phyloP scores from a whole-genome alignment of 805 yeast species.

The Yarrowia alimentaria region DNA sequence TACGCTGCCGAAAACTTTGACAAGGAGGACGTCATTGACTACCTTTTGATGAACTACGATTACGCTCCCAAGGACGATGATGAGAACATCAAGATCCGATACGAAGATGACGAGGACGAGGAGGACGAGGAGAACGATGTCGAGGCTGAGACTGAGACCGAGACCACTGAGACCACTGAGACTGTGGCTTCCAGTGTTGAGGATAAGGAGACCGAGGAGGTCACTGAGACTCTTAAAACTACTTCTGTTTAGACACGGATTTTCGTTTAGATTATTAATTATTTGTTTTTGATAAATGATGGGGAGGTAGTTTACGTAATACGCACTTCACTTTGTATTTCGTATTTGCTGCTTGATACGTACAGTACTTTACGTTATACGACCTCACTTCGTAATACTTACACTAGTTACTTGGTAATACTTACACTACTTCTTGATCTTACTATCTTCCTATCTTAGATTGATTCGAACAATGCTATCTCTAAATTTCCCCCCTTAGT shows the following conservation, averaged over 20 bases:
- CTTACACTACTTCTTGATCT: too few relatives aligned
- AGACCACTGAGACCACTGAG: slow-evolving; percentile 31
- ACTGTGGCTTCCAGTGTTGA: neutral
- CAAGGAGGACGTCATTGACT: slow-evolving; percentile 73
- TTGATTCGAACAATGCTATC: too few relatives aligned
- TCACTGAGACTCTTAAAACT: slow-evolving; percentile 19
- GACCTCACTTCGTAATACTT: too few relatives aligned
- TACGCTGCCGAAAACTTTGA: slow-evolving; percentile 84
- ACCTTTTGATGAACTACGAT: slow-evolving; percentile 68
- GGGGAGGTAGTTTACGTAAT: too few relatives aligned
- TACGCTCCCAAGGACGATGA: slow-evolving; percentile 58
- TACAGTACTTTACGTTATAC: too few relatives aligned
- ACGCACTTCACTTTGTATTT: too few relatives aligned
- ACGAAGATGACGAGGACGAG: slow-evolving; percentile 29
- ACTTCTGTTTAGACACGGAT: slow-evolving; percentile 15
- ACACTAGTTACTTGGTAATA: too few relatives aligned
- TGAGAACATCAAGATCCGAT: slow-evolving; percentile 41
- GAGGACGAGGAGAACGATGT: slow-evolving; percentile 29
- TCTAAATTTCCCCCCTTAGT: too few relatives aligned
- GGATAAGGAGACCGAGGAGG: slow-evolving; percentile 9
- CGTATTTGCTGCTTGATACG: too few relatives aligned
- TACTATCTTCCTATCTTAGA: too few relatives aligned
- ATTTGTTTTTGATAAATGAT: too few relatives aligned
- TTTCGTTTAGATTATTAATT: too few relatives aligned
- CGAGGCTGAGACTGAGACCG: neutral